Percentiles rank a stretch among this genome's conserved stretches.
These are phyloP conservation scores for Lichtheimia hyalospora DNA, from an alignment of 371 early-diverging fungal genomes.

Conservation along the genomic window DNA sequence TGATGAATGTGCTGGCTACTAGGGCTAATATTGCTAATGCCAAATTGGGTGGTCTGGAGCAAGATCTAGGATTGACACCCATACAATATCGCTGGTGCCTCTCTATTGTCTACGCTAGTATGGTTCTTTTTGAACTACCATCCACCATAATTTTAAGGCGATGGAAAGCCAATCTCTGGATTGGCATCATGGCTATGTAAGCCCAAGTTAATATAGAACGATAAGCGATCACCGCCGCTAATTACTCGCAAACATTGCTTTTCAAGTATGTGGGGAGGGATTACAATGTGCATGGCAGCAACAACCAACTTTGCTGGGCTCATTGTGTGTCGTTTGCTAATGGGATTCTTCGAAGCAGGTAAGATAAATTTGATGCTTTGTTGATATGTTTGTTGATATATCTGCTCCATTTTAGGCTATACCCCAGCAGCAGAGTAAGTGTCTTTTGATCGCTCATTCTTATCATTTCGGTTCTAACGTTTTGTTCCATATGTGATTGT, in stretches of 20 bases:
- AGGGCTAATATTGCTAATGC: background rate
- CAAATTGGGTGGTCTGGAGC: background rate
- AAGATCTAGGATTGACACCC: background rate
- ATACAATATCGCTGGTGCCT: slow-evolving; percentile 1
- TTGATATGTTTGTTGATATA: background rate
- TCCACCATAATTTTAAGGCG: background rate
- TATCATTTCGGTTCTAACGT: background rate
- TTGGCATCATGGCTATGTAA: background rate
- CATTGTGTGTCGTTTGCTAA: background rate
- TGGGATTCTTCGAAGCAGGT: background rate
- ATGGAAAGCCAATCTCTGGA: background rate
- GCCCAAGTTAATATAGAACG: background rate
- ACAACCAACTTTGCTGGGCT: slow-evolving; percentile 2
- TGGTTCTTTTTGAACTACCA: background rate
- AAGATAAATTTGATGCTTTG: background rate
- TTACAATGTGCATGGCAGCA: background rate
- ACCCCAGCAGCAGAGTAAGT: background rate
- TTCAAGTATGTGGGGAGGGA: background rate
- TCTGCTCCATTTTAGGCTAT: background rate
- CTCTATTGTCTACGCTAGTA: background rate
- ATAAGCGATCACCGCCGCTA: no score
- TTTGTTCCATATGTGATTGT: no score
- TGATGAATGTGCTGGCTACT: background rate
- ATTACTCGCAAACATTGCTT: no score
- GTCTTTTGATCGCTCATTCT: background rate